Conservation (phyloP, 148 eudicot genomes). For the Spergularia bocconei region DNA sequence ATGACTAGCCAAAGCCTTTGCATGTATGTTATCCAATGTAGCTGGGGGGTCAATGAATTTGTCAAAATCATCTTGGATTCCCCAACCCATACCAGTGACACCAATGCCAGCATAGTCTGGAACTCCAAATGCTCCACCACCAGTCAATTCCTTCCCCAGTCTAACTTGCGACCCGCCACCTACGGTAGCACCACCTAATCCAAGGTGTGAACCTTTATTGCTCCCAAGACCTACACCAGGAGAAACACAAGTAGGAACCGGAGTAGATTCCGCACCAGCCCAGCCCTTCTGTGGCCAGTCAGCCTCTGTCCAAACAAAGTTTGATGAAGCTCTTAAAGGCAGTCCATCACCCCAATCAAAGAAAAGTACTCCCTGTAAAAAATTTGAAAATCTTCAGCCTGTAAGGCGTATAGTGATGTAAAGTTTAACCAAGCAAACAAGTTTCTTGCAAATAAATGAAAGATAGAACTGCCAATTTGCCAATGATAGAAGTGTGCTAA, state of each 20-base stretch:
- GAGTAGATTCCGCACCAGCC: constrained; percentile 76
- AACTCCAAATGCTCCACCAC: constrained; percentile 70
- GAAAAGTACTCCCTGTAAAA: constrained; percentile 73
- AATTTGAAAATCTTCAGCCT: neutral
- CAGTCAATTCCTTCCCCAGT: constrained; percentile 48
- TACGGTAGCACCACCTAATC: constrained; percentile 79
- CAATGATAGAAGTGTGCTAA: neutral
- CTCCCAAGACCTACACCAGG: constrained; percentile 75
- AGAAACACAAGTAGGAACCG: constrained; percentile 81
- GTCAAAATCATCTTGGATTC: constrained; percentile 75
- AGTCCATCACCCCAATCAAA: constrained; percentile 70
- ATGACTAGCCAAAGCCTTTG: constrained; percentile 80
- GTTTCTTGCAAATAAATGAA: neutral
- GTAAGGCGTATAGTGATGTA: neutral
- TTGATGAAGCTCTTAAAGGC: constrained; percentile 39
- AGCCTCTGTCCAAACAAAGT: constrained; percentile 75
- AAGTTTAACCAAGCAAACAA: neutral
- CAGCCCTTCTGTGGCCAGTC: constrained; percentile 96
- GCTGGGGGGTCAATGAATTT: constrained; percentile 80
- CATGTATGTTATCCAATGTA: constrained; percentile 60
- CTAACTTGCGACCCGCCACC: constrained; percentile 54
- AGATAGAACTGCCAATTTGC: neutral
- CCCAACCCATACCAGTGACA: constrained; percentile 83
- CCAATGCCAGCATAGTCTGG: constrained; percentile 76
- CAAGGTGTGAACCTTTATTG: constrained; percentile 62